phyloP scores from a whole-genome alignment of 2,329 filamentous ascomycete species.

The Magnaporthiopsis incrustans region DNA sequence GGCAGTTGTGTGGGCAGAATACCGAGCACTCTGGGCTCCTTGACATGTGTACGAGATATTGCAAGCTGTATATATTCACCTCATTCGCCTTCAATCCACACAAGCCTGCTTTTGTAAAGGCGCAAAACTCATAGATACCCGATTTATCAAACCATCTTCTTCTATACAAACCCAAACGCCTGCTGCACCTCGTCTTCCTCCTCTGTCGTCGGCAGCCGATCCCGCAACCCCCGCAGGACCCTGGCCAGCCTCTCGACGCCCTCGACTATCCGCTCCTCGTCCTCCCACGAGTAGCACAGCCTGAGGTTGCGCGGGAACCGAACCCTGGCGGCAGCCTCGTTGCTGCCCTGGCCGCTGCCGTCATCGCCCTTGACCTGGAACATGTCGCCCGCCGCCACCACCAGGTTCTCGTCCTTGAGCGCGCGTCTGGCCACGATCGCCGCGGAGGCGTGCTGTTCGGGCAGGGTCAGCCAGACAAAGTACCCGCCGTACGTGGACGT shows the following conservation, averaged over 20 bases:
- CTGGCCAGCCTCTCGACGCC: slow-evolving; percentile 45
- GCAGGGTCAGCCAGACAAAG: slow-evolving; percentile 72
- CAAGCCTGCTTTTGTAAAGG: neutral
- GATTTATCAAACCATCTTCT: neutral
- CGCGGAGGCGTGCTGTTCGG: slow-evolving; percentile 32
- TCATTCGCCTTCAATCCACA: neutral
- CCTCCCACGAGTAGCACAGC: slow-evolving; percentile 67
- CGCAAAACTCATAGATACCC: neutral
- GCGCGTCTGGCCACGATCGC: slow-evolving; percentile 51
- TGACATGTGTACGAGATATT: no score
- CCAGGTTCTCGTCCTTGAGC: slow-evolving; percentile 53
- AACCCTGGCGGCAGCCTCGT: slow-evolving; percentile 43
- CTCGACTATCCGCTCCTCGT: slow-evolving; percentile 55
- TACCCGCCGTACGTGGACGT: slow-evolving; percentile 62
- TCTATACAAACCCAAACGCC: slow-evolving; percentile 6
- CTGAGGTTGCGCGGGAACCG: slow-evolving; percentile 55
- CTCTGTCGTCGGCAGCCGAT: slow-evolving; percentile 26
- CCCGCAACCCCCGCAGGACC: slow-evolving; percentile 14
- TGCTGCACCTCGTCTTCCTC: neutral
- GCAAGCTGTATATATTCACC: neutral
- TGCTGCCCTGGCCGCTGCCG: slow-evolving; percentile 41
- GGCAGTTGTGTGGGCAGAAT: neutral
- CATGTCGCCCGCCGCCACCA: slow-evolving; percentile 59
- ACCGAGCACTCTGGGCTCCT: no score
- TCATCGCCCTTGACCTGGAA: slow-evolving; percentile 60